Base-by-base conservation (phyloP, 306 rosid species). In the Pueraria montana region DNA sequence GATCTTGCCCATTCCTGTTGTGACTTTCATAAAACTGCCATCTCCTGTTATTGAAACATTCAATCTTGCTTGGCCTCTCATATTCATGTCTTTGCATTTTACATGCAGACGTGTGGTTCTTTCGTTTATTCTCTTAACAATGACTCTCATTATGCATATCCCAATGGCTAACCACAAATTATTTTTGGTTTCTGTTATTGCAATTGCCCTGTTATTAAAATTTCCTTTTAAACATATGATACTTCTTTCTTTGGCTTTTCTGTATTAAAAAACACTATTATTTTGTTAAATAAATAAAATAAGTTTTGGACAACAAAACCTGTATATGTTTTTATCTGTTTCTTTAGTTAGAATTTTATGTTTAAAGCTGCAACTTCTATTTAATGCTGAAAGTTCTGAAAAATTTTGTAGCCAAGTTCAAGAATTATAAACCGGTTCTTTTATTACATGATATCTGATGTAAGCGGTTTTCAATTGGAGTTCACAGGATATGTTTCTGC, bases 401-500 rank as follows among this genome's bases (percentile, higher is more conserved):
- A 59, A 76, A 59, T 0, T 45, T 23, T 69, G 18, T 65, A 62
- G 73, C 48, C 62, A 52, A 9, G 72, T 74, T 83, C 68, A 7
- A 38, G 70, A 79, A 50, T 49, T 74, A 49, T 49, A 16, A 49
- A 74, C 46, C 18, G 0, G 59, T 69, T 59, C 43, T 23, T 74
- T 78, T 27, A n/a, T 77, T 32, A 48, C 56, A 23, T 1, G 6
- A 8, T 63, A 53, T 82, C 24, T 78, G 58, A 84, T 69, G 48
- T 55, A 63, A 75, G 36, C 40, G 53, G 49, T 80, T 77, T 76
- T 77, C 17, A 38, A 20, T 74, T 70, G 58, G 79, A 38, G 43
- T 48, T 49, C 11, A n/a, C 81, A 88, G 87, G 87, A 45, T 88
- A 83, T 85, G 56, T 4, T 49, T 62, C 87, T 80, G 77, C 53